Percentiles rank a stretch among this genome's conserved stretches.
phyloP scores from a whole-genome alignment of 345 rosid genomes.

The Melaleuca alternifolia region DNA sequence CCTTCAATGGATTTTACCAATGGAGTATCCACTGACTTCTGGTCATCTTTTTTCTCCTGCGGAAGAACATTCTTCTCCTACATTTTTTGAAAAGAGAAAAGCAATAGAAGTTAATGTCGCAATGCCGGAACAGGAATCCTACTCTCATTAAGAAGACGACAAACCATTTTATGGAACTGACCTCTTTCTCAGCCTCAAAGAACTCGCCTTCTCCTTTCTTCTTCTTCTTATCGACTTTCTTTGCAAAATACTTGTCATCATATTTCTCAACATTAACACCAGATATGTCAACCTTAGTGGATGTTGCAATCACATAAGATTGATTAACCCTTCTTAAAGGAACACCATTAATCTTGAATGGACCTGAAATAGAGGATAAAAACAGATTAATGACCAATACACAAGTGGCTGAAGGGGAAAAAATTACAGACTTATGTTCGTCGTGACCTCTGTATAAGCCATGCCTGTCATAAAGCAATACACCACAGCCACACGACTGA shows the following conservation, averaged over 20 bases:
- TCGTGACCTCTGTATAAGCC: background rate
- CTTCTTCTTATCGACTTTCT: constrained; percentile 63
- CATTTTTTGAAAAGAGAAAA: background rate
- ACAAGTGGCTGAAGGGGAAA: background rate
- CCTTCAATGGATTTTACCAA: constrained; percentile 55
- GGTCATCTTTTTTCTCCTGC: constrained; percentile 75
- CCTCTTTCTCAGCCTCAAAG: constrained; percentile 75
- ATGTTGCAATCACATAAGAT: constrained; percentile 51
- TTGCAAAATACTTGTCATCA: constrained; percentile 62
- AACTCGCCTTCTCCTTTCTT: constrained; percentile 71
- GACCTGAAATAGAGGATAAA: constrained; percentile 26
- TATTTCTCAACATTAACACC: constrained; percentile 55
- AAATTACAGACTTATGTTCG: background rate
- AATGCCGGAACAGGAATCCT: background rate
- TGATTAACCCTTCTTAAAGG: constrained; percentile 66
- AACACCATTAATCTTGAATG: constrained; percentile 68
- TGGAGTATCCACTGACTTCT: constrained; percentile 53
- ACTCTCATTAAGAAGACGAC: background rate
- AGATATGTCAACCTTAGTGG: constrained; percentile 62
- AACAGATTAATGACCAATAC: background rate
- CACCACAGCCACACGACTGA: background rate
- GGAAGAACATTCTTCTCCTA: constrained; percentile 68
- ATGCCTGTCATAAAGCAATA: background rate
- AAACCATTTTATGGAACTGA: constrained; percentile 1
- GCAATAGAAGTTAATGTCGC: background rate